Evolutionary conservation across 2,329 filamentous ascomycete genomes (phyloP), one percentile per base, ranked within the genome.

Genomic region (Beauveria scarabaeidicola): DNA sequence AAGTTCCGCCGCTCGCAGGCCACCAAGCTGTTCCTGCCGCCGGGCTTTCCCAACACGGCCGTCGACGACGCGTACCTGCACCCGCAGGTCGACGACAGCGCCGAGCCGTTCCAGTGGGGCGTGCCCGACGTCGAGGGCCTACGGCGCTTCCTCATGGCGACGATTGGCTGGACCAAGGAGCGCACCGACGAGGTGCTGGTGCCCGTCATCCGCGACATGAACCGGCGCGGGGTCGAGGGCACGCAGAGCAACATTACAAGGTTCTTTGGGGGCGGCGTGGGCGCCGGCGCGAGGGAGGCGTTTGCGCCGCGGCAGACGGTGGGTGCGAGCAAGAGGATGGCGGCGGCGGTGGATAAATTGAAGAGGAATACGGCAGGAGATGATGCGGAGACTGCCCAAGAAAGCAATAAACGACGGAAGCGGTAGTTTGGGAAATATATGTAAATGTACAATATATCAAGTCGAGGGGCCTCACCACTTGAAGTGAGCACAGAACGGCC

Each of bases 211-310:
- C 82, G 87, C 60, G 94, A 99, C 68, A 96, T 99, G 89, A 97
- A 97, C 70, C 83, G 85, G 4, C 81, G 94, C 43, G 89, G 90
- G 64, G 80, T 85, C 29, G 94, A 97, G 74, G 94, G 94, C 7
- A 97, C 93, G 19, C 94, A 99, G 77, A 87, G 86, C 61, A 99
- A 99, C 66, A 96, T 99, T 64, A 99, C 94, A n/a, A 81, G 86
- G 25, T 99, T 87, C 72, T 97, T 97, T 70, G 83, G 85, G 13
- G 93, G 93, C 0, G 74, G 77, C 5, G 86, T 91, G 0, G 89
- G 89, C 0, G 81, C 80, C 0, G 89, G 89, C 0, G 82, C 82
- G 13, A 81, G 76, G 41, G 82, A 86, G 62, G 83, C 81, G 0
- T 92, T 90, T 74, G 89, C 79, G 25, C 90, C 89, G 0, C 81